These are phyloP conservation scores for Pseudocercospora cruenta DNA, from an alignment of 2,329 filamentous ascomycete genomes.

Conservation along the genomic window DNA sequence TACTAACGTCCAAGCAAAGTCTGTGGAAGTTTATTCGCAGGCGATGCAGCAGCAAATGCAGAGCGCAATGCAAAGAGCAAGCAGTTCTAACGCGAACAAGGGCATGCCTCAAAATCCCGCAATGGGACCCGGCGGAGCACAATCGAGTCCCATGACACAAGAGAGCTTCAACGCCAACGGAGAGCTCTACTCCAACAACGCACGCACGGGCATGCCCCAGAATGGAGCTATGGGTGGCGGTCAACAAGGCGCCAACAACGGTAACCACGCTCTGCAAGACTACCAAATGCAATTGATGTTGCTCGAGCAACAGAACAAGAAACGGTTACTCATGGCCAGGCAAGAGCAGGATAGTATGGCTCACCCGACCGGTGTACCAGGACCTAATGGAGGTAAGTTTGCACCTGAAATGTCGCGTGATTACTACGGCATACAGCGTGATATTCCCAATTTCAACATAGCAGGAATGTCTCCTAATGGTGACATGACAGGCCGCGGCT, in stretches of 20 bases:
- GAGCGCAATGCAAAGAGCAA: conserved; percentile 68
- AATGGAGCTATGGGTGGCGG: conserved; percentile 33
- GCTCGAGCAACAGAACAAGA: conserved; percentile 86
- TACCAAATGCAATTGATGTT: conserved; percentile 91
- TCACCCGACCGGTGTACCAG: conserved; percentile 48
- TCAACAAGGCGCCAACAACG: conserved; percentile 50
- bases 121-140: conserved; percentile 50
- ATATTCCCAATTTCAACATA: conserved; percentile 72
- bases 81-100: conserved; percentile 68
- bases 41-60: conserved; percentile 82
- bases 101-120: conserved; percentile 63
- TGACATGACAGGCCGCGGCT: conserved; percentile 64
- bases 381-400: conserved; percentile 51
- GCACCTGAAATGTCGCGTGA: conserved; percentile 68
- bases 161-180: conserved; percentile 69
- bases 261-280: conserved; percentile 81
- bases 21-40: conserved; percentile 84
- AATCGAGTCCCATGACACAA: conserved; percentile 40
- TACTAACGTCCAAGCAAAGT: conserved; percentile 72
- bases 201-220: conserved; percentile 37
- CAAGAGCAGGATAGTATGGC: conserved; percentile 74
- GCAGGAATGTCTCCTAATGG: conserved; percentile 72
- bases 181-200: conserved; percentile 32
- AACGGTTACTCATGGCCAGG: conserved; percentile 79
- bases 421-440: conserved; percentile 76